A percentile compares a stretch with the other conserved stretches of the same genome.
phyloP scores from a whole-genome alignment of 495 filamentous ascomycete species.

The Trichoderma virens region DNA sequence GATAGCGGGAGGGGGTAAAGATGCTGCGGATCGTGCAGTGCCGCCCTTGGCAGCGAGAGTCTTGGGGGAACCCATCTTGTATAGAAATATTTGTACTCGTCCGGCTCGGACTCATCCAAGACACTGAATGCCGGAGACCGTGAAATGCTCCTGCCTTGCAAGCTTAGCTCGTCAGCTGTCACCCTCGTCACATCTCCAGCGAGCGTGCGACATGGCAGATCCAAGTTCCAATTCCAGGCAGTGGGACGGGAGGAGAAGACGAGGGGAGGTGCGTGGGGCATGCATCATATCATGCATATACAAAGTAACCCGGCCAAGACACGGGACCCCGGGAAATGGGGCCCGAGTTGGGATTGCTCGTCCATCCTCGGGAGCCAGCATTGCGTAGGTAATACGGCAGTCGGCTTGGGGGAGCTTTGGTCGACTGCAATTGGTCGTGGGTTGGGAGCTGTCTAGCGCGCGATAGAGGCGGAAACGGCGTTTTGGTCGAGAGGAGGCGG shows the following conservation, averaged over 20 bases:
- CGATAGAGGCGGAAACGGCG: neutral
- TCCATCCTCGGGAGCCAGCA: neutral
- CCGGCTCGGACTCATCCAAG: neutral
- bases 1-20: neutral
- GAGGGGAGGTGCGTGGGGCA: neutral
- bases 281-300: neutral
- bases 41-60: neutral
- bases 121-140: neutral
- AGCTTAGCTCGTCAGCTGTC: neutral
- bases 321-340: constrained; percentile 1
- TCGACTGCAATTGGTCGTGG: too few relatives aligned
- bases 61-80: neutral
- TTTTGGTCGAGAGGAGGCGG: neutral
- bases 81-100: neutral
- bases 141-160: neutral
- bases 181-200: neutral
- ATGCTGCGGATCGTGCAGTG: constrained; percentile 5
- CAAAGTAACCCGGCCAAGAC: neutral
- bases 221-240: neutral
- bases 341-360: neutral
- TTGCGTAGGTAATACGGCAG: too few relatives aligned
- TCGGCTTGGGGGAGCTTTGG: too few relatives aligned
- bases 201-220: neutral
- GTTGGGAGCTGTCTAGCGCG: neutral
- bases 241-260: neutral